Evolutionary conservation across 768 basidiomycete genomes (phyloP).

Genomic region (Mycena haematopus): DNA sequence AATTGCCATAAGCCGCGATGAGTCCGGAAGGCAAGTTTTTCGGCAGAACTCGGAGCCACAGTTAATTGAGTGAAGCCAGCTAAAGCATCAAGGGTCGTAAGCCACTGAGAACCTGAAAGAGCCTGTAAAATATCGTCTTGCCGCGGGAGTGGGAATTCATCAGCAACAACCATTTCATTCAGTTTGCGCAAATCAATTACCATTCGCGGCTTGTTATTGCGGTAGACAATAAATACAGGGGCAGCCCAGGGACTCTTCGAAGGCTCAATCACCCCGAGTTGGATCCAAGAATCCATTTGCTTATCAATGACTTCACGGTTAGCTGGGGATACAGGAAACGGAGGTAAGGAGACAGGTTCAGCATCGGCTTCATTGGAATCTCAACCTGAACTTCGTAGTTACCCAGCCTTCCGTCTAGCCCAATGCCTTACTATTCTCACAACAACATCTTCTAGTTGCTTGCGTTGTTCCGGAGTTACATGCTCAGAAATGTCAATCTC

Average conservation of each 20-base stretch:
- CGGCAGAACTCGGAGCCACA: neutral
- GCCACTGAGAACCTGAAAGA: neutral
- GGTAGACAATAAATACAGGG: slow-evolving; percentile 41
- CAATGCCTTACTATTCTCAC: slow-evolving; percentile 34
- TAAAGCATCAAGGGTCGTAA: slow-evolving; percentile 6
- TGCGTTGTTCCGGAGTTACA: neutral
- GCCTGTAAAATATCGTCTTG: slow-evolving; percentile 38
- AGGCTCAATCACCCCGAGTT: slow-evolving; percentile 44
- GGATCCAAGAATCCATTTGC: slow-evolving; percentile 40
- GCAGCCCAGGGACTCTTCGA: slow-evolving; percentile 46
- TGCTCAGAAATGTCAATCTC: slow-evolving; percentile 1
- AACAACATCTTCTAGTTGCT: slow-evolving; percentile 25
- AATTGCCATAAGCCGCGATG: slow-evolving; percentile 51
- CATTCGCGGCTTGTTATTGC: slow-evolving; percentile 44
- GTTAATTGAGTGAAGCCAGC: slow-evolving; percentile 2
- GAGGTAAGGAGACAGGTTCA: slow-evolving; percentile 36
- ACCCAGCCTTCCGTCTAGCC: slow-evolving; percentile 40
- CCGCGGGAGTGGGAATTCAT: slow-evolving; percentile 34
- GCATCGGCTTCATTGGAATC: slow-evolving; percentile 34
- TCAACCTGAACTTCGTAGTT: slow-evolving; percentile 33
- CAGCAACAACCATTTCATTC: slow-evolving; percentile 28
- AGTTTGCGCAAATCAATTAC: slow-evolving; percentile 41
- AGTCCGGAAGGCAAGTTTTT: slow-evolving; percentile 44
- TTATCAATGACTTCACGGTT: slow-evolving; percentile 37
- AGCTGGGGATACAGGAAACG: slow-evolving; percentile 34